These are phyloP conservation scores for Conticribra guillardii DNA, from an alignment of 108 stramenopile genomes.

Conservation along the genomic window DNA sequence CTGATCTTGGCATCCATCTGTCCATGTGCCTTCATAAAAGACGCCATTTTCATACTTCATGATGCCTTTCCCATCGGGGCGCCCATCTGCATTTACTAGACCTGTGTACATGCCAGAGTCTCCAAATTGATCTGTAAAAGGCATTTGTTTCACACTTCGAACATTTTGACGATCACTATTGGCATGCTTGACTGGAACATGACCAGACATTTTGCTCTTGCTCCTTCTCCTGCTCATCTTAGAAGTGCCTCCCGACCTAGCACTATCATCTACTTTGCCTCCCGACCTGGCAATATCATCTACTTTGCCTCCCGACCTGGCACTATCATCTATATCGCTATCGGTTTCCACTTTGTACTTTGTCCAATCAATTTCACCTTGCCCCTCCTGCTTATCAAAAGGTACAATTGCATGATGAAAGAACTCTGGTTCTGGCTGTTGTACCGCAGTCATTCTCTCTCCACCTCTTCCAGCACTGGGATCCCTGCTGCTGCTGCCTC, in stretches of 20 bases:
- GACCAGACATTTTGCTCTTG: constrained; percentile 20
- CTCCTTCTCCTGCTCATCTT: background rate
- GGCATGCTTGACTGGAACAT: constrained; percentile 2
- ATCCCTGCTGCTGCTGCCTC: background rate
- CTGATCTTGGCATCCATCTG: constrained; percentile 41
- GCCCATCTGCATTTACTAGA: constrained; percentile 26
- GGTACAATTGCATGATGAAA: too few relatives aligned
- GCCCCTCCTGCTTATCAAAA: too few relatives aligned
- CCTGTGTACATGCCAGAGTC: constrained; percentile 39
- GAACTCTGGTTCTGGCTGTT: too few relatives aligned
- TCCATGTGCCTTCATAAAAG: constrained; percentile 43
- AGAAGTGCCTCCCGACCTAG: too few relatives aligned
- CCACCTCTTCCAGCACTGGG: background rate
- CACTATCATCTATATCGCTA: background rate
- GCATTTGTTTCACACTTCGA: constrained; percentile 37
- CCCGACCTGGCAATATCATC: too few relatives aligned
- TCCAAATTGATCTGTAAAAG: constrained; percentile 42
- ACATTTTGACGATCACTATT: constrained; percentile 7
- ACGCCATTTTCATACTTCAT: constrained; percentile 51
- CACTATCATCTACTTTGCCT: too few relatives aligned
- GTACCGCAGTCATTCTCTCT: too few relatives aligned
- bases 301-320: too few relatives aligned
- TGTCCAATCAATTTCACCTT: background rate
- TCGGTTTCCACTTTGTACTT: background rate
- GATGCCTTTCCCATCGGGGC: constrained; percentile 30